Evolutionary conservation across 805 yeast genomes (phyloP).

Genomic region (Kuraishia molischiana): DNA sequence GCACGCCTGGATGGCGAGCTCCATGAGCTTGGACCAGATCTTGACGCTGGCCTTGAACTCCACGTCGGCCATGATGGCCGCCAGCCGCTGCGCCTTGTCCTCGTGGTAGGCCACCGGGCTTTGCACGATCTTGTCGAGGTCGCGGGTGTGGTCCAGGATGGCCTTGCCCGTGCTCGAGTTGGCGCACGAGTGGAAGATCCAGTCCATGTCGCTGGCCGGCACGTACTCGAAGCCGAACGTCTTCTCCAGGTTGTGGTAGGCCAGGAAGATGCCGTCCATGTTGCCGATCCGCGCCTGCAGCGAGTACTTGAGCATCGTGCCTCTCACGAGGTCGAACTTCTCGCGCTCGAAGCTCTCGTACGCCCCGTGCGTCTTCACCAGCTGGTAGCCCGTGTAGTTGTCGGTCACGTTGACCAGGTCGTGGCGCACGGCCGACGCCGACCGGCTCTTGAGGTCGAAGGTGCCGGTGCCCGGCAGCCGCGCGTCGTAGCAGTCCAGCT

Average conservation of each 20-base stretch:
- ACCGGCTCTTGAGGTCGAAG: slow-evolving; percentile 88
- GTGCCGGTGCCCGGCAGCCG: slow-evolving; percentile 84
- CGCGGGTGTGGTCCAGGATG: slow-evolving; percentile 6
- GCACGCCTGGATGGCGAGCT: neutral
- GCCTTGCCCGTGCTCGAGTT: slow-evolving; percentile 13
- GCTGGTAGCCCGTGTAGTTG: slow-evolving; percentile 51
- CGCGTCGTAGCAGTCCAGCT: slow-evolving; percentile 72
- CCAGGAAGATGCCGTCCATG: slow-evolving; percentile 94
- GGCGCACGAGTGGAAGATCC: slow-evolving; percentile 35
- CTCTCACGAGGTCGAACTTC: slow-evolving; percentile 59
- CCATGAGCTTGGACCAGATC: neutral
- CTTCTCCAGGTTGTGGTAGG: slow-evolving; percentile 74
- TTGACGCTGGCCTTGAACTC: neutral
- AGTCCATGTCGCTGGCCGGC: slow-evolving; percentile 66
- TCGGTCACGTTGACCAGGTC: slow-evolving; percentile 49
- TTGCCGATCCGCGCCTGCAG: slow-evolving; percentile 91
- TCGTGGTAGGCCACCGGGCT: neutral
- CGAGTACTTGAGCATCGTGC: slow-evolving; percentile 75
- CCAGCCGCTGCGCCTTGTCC: slow-evolving; percentile 1
- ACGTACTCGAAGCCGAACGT: slow-evolving; percentile 89
- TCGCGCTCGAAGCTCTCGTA: slow-evolving; percentile 83
- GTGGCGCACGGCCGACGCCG: slow-evolving; percentile 77
- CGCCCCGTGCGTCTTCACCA: slow-evolving; percentile 49
- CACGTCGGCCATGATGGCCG: neutral
- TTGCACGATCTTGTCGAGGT: neutral